Evolutionary conservation across 768 basidiomycete species (phyloP), one percentile per base, ranked within the genome.

Genomic region (Pleurotus tuber-regium): DNA sequence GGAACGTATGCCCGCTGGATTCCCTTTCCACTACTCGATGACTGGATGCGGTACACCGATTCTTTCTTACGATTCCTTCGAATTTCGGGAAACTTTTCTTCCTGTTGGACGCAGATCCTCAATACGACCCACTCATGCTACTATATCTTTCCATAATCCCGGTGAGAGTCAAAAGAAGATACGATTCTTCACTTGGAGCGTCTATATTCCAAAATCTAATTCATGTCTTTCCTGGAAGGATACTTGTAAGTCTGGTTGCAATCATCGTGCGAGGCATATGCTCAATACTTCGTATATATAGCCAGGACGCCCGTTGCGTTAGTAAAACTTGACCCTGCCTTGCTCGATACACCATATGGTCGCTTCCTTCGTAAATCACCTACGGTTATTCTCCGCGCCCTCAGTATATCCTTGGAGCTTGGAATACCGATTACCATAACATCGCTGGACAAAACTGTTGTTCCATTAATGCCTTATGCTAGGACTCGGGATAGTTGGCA

Each of bases 391-490:
- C 62, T 70, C 16, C 63, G 66, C 23, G 72, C 73, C 9, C 64
- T 77, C 6, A 66, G 71, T 4, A 61, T 70, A 35, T 74, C 75
- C 5, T 56, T 77, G 24, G 74, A 75, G 56, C 60, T 70, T 5
- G 70, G 67, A 9, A 49, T 66, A 6, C 53, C 68, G 11, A 56
- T 77, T 42, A 71, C 67, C 4, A 65, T 77, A 44, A 56, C 63
- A 30, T 19, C 64, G 29, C 54, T 62, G 25, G 54, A 61, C 40
- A 18, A 52, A 21, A 19, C 43, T 14, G 43, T 57, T 30, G 26
- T 26, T 48, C 43, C 56, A 51, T 43, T 52, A 39, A 44, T 54
- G 50, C 46, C 46, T 19, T 35, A 48, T 24, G 46, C 46, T 21
- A 48, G 31, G 46, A 48, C 46, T 31, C 33, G 50, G 8, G 41